Evolutionary conservation across 2,329 filamentous ascomycete genomes (phyloP).

Genomic region (Ophiocordyceps camponoti-rufipedis): DNA sequence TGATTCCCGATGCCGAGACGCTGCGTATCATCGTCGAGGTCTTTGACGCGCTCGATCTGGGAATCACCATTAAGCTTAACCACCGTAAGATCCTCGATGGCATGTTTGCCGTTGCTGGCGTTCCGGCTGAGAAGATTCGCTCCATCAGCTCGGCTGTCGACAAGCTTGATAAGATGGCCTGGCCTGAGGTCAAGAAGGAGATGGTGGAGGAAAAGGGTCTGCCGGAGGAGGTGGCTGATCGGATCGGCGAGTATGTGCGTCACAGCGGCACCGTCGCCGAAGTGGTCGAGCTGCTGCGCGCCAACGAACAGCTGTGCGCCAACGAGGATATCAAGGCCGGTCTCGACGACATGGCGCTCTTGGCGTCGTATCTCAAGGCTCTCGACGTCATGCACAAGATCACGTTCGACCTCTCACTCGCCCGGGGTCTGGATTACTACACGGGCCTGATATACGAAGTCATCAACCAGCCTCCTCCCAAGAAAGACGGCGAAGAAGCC

Average conservation of each 20-base stretch:
- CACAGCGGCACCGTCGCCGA: constrained; percentile 52
- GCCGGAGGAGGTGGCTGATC: constrained; percentile 57
- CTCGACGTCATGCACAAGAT: constrained; percentile 56
- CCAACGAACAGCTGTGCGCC: constrained; percentile 46
- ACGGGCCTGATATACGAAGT: constrained; percentile 85
- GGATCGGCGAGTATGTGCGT: constrained; percentile 71
- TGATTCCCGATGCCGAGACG: constrained; percentile 86
- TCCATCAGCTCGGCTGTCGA: constrained; percentile 86
- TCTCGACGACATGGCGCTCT: constrained; percentile 59
- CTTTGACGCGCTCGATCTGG: constrained; percentile 57
- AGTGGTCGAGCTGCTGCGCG: constrained; percentile 50
- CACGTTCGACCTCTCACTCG: constrained; percentile 79
- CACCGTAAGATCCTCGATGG: constrained; percentile 89
- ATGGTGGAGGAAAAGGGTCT: constrained; percentile 79
- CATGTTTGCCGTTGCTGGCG: constrained; percentile 78
- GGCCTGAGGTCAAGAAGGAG: constrained; percentile 77
- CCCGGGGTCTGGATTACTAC: constrained; percentile 83
- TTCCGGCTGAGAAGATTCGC: constrained; percentile 71
- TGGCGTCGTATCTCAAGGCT: constrained; percentile 68
- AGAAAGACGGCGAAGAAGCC: constrained; percentile 11
- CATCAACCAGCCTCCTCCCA: constrained; percentile 40
- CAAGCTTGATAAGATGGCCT: constrained; percentile 86
- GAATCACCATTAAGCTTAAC: constrained; percentile 82
- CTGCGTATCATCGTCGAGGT: constrained; percentile 71
- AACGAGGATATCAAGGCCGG: constrained; percentile 66